Evolutionary conservation across 805 yeast species (phyloP), one percentile per base, ranked within the genome.

Genomic region (Kodamaea kakaduensis): DNA sequence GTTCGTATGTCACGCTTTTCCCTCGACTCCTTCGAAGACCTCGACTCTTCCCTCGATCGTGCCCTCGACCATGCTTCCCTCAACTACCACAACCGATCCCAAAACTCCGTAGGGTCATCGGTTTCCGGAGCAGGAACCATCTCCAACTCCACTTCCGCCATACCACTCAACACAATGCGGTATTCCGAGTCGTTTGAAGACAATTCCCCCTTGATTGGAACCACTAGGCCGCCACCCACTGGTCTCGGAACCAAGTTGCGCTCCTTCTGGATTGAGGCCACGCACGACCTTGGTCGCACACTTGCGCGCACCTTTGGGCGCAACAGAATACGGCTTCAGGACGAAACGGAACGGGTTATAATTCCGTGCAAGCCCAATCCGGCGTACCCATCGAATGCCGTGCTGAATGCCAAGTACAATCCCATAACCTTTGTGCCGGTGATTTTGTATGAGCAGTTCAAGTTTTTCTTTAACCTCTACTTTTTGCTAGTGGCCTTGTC

Each of bases 361-460:
- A 57, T 63, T 6, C 73, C 78, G 3, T 45, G 59, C 29, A 52
- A 45, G 21, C 43, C 30, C 48, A 48, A 44, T 50, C 56, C 61
- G 45, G 33, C 58, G 36, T 71, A 56, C 42, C 45, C 45, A 1
- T 24, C 86, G 9, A 93, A 93, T 56, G 85, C 93, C 5, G 75
- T 93, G 9, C 84, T 95, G 31, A 93, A 93, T 59, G 97, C 98
- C 15, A 90, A 89, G 60, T 93, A 93, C 61, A 85, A 85, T 48
- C 85, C 93, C 2, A 55, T 87, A 23, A 79, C 95, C 1, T 93
- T 93, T 51, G 61, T 93, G 7, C 99, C 99, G 3, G 71, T 86
- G 27, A 78, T 93, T 36, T 71, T 93, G 19, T 94, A 84, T 58
- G 96, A 90, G 56, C 99, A 93, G 67, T 93, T 93, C 77, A 88